These are phyloP conservation scores for Albatrellus ellisii DNA, from an alignment of 768 basidiomycete genomes.

Conservation along the genomic window DNA sequence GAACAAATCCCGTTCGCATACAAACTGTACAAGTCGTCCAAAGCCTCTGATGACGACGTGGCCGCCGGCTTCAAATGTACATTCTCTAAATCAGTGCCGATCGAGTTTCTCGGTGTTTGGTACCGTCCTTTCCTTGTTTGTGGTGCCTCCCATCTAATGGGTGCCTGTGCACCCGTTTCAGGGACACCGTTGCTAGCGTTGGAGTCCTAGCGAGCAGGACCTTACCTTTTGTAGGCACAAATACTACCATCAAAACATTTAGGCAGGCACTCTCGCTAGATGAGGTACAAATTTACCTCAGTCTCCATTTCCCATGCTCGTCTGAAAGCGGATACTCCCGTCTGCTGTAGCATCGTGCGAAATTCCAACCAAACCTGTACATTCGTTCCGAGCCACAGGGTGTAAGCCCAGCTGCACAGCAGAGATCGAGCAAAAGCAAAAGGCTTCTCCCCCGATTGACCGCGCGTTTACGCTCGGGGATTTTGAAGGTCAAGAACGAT, in stretches of 20 bases:
- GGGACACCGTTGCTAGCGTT: constrained; percentile 76
- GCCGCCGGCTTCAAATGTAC: constrained; percentile 60
- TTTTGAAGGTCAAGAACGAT: no score
- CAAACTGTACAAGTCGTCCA: constrained; percentile 47
- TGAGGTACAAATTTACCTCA: constrained; percentile 33
- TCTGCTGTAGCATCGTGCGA: constrained; percentile 40
- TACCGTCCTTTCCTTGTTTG: constrained; percentile 17
- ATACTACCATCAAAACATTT: constrained; percentile 53
- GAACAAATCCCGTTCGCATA: constrained; percentile 68
- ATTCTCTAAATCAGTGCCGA: constrained; percentile 49
- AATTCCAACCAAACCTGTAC: constrained; percentile 50
- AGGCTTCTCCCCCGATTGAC: neutral
- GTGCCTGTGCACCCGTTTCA: constrained; percentile 10
- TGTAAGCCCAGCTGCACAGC: no score
- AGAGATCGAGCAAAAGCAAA: no score
- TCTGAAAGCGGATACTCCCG: neutral
- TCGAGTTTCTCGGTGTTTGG: constrained; percentile 81
- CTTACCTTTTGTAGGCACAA: constrained; percentile 56
- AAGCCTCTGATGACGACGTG: constrained; percentile 29
- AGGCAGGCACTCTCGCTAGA: constrained; percentile 71
- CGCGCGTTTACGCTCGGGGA: neutral
- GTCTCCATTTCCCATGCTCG: neutral
- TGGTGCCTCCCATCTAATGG: neutral
- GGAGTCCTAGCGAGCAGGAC: constrained; percentile 45
- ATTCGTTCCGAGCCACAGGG: constrained; percentile 29